Evolutionary conservation across 2,329 filamentous ascomycete species (phyloP), one percentile per base, ranked within the genome.

Genomic region (Fonsecaea multimorphosa): DNA sequence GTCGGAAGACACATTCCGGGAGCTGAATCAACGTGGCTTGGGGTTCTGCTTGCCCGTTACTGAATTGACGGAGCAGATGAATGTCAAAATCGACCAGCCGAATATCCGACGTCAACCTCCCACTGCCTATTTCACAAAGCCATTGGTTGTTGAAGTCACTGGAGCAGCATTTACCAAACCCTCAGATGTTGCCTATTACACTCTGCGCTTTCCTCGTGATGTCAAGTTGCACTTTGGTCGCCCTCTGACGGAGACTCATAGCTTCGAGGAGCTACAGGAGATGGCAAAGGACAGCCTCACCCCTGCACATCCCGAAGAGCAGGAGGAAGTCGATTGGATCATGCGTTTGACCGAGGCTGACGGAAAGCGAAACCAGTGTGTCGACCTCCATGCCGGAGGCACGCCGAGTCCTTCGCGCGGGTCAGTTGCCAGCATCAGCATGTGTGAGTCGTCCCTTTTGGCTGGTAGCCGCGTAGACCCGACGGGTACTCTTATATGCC

Each of bases 81-180:
- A 76, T 1, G 72, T 90, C 8, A 78, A 81, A 16, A 78, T 84
- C 22, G 80, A 84, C 11, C 76, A 78, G 11, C 34, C 51, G n/a
- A 22, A 44, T 9, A 80, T 61, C 16, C 4, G 24, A 22, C 40
- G 44, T 12, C 55, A 51, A 82, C 0, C 70, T 77, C 81, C 70
- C 2, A 58, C 58, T 16, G 67, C 67, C 36, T 69, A 80, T 5
- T 96, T 96, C 75, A 84, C 83, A 6, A 80, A 83, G 0, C 92
- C 92, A 0, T 85, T 92, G 22, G 87, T 97, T 0, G 91, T 93
- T 63, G 93, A 96, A 71, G 81, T 96, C 65, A 83, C 91, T 27
- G 93, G 92, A 60, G 91, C 91, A 68, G 89, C 89, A 0, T 97
- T 93, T 71, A 90, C 92, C 66, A 91, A 89, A 73, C 83, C 85